phyloP scores from a whole-genome alignment of 768 basidiomycete species.

The Amanita fuliginea region DNA sequence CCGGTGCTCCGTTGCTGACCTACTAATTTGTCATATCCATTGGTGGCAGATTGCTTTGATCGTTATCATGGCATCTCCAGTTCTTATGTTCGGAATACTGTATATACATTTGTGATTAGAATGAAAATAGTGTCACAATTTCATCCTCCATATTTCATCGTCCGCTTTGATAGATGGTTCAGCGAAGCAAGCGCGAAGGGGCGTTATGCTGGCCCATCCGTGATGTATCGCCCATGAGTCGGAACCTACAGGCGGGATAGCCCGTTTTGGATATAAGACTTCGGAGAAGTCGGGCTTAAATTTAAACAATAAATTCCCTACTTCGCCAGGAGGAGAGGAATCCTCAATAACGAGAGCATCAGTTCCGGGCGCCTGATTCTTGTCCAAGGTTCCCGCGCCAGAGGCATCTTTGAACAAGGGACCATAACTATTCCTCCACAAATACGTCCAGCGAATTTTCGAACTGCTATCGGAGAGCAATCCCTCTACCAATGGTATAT shows the following conservation, averaged over 20 bases:
- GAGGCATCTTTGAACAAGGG: constrained; percentile 56
- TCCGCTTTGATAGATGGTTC: constrained; percentile 40
- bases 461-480: constrained; percentile 50
- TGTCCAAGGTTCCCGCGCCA: constrained; percentile 8
- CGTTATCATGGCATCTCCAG: too few species aligned
- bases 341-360: constrained; percentile 23
- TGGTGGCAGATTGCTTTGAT: too few species aligned
- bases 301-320: constrained; percentile 49
- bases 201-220: constrained; percentile 68
- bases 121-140: constrained; percentile 23
- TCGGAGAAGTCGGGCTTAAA: constrained; percentile 61
- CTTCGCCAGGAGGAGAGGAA: constrained; percentile 10
- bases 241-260: constrained; percentile 59
- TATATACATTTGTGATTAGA: too few species aligned
- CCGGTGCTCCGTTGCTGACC: too few species aligned
- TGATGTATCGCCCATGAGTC: constrained; percentile 74
- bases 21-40: too few species aligned
- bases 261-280: constrained; percentile 49
- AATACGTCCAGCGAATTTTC: constrained; percentile 65
- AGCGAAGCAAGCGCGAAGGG: constrained; percentile 64
- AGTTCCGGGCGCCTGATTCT: constrained; percentile 25
- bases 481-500: constrained; percentile 71
- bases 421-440: constrained; percentile 84
- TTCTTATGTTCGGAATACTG: too few species aligned
- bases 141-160: constrained; percentile 43